Evolutionary conservation across 2,329 filamentous ascomycete species (phyloP).

Genomic region (Colletotrichum graminicola): DNA sequence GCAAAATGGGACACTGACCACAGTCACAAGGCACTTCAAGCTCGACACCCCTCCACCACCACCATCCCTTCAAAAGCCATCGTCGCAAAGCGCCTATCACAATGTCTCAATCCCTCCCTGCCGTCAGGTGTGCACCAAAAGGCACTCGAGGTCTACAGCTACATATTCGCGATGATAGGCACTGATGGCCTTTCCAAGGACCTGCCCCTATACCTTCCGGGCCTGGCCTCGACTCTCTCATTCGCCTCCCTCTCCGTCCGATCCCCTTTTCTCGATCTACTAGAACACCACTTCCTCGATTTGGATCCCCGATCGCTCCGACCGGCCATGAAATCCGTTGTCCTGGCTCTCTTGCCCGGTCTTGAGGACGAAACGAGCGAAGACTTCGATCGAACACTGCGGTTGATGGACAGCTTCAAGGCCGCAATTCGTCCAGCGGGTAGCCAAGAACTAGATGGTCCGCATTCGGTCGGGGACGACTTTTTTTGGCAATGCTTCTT

Average conservation of each 20-base stretch:
- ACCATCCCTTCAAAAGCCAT: conserved; percentile 84
- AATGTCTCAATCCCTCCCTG: conserved; percentile 93
- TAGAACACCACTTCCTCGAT: conserved; percentile 83
- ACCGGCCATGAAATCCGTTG: conserved; percentile 89
- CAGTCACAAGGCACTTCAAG: conserved; percentile 80
- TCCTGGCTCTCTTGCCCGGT: conserved; percentile 89
- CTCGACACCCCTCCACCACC: conserved; percentile 78
- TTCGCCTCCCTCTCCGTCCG: conserved; percentile 95
- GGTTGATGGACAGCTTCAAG: conserved; percentile 83
- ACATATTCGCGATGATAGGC: conserved; percentile 89
- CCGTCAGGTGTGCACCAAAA: conserved; percentile 99
- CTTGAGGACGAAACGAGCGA: conserved; percentile 97
- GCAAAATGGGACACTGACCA: conserved; percentile 8
- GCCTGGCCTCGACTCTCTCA: conserved; percentile 87
- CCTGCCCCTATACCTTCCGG: conserved; percentile 88
- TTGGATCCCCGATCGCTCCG: conserved; percentile 79
- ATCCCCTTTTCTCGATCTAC: conserved; percentile 83
- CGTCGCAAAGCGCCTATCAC: conserved; percentile 90
- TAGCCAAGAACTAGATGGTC: conserved; percentile 63
- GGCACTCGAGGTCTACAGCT: conserved; percentile 91
- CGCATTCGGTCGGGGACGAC: conserved; percentile 75
- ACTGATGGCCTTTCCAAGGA: conserved; percentile 84
- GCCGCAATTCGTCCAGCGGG: conserved; percentile 69
- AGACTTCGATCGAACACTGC: conserved; percentile 91
- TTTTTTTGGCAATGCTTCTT: conserved; percentile 99